Evolutionary conservation across 208 protist genomes (phyloP).

Genomic region (Trypanosoma platydactyli): DNA sequence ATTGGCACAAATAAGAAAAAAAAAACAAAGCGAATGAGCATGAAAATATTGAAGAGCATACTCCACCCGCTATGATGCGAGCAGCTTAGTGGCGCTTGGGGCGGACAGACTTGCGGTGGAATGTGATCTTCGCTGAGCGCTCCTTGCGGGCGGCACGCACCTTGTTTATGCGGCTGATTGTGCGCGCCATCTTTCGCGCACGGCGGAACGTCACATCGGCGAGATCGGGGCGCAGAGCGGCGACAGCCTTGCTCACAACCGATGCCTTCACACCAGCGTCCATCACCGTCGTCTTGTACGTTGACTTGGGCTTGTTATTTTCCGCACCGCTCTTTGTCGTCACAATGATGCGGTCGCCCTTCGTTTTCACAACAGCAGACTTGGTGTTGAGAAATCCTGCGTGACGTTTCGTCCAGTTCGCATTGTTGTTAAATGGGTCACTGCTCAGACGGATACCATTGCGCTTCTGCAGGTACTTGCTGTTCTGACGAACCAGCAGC

Average conservation of each 20-base stretch:
- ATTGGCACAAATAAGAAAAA: not conserved
- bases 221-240: slow-evolving; percentile 79
- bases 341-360: slow-evolving; percentile 63
- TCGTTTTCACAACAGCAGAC: slow-evolving; percentile 73
- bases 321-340: slow-evolving; percentile 68
- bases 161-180: slow-evolving; percentile 60
- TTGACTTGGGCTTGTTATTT: slow-evolving; percentile 81
- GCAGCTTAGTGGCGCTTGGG: slow-evolving; percentile 54
- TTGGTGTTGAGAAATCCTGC: slow-evolving; percentile 75
- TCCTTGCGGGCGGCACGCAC: slow-evolving; percentile 76
- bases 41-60: too few relatives aligned
- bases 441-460: slow-evolving; percentile 74
- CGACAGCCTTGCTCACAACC: slow-evolving; percentile 64
- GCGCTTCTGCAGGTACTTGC: slow-evolving; percentile 86
- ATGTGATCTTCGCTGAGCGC: slow-evolving; percentile 69
- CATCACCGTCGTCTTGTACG: slow-evolving; percentile 68
- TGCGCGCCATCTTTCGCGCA: slow-evolving; percentile 68
- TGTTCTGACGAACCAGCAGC: slow-evolving; percentile 81
- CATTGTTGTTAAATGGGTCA: slow-evolving; percentile 90
- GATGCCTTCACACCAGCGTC: slow-evolving; percentile 75
- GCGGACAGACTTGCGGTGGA: slow-evolving; percentile 75
- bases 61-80: too few relatives aligned
- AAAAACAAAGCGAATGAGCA: not conserved
- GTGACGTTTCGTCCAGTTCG: slow-evolving; percentile 87
- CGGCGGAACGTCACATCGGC: slow-evolving; percentile 78